phyloP scores from a whole-genome alignment of 2,329 filamentous ascomycete genomes.

The Trichophyton rubrum region DNA sequence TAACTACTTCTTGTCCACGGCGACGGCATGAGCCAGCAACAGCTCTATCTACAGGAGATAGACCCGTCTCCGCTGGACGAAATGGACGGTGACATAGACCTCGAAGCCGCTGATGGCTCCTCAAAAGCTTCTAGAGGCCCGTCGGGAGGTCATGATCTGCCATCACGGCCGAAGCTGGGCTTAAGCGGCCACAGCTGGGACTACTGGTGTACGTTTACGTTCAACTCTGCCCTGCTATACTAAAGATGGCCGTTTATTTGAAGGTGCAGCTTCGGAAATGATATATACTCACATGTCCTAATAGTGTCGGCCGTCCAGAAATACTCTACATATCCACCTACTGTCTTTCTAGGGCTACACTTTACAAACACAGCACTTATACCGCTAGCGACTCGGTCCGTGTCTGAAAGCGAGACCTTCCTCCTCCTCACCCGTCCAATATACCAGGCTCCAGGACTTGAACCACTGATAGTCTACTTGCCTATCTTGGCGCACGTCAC shows the following conservation, averaged over 20 bases:
- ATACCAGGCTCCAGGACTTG: slow-evolving; percentile 72
- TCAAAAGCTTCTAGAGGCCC: neutral
- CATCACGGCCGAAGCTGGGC: slow-evolving; percentile 29
- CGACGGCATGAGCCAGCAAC: slow-evolving; percentile 3
- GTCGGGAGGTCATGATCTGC: slow-evolving; percentile 8
- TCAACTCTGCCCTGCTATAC: neutral
- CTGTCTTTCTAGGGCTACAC: slow-evolving; percentile 63
- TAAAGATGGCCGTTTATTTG: neutral
- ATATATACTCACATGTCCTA: neutral
- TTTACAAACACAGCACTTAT: slow-evolving; percentile 71
- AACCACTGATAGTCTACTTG: slow-evolving; percentile 65
- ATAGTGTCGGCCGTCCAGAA: slow-evolving; percentile 65
- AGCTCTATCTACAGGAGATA: slow-evolving; percentile 50
- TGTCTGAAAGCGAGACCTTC: slow-evolving; percentile 66
- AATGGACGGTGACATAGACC: slow-evolving; percentile 34
- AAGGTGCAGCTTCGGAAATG: neutral
- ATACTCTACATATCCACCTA: slow-evolving; percentile 79
- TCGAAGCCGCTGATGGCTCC: slow-evolving; percentile 10
- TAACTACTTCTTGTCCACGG: neutral
- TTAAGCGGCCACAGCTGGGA: slow-evolving; percentile 59
- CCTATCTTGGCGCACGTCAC: slow-evolving; percentile 64
- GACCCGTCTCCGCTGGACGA: slow-evolving; percentile 71
- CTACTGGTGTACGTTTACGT: slow-evolving; percentile 60
- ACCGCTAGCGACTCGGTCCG: slow-evolving; percentile 59
- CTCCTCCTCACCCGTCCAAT: slow-evolving; percentile 82